phyloP scores from a whole-genome alignment of 2,329 filamentous ascomycete genomes.

The Lachnellula hyalina region DNA sequence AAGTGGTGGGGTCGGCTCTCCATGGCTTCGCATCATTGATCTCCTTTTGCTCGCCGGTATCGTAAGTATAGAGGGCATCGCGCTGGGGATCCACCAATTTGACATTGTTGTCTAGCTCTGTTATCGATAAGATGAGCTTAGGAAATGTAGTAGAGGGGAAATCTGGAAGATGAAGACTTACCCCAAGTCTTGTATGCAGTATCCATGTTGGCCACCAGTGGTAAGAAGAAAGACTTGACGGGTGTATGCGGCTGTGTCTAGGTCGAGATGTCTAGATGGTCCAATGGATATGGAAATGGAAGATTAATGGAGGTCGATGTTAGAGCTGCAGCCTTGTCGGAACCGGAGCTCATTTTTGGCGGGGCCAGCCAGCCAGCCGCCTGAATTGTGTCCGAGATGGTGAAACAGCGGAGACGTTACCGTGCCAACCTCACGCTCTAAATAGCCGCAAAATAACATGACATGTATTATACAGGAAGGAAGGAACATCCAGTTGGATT shows the following conservation, averaged over 20 bases:
- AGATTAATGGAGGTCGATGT: background rate
- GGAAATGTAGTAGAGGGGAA: slow-evolving; percentile 12
- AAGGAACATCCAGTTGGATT: background rate
- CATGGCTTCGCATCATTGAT: slow-evolving; percentile 66
- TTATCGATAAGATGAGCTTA: slow-evolving; percentile 27
- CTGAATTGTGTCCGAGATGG: background rate
- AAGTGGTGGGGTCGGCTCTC: slow-evolving; percentile 77
- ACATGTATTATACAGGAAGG: too few species aligned
- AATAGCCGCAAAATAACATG: too few species aligned
- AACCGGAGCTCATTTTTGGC: too few species aligned
- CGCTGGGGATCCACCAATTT: slow-evolving; percentile 78
- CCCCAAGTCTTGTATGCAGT: slow-evolving; percentile 57
- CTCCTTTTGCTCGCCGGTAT: slow-evolving; percentile 60
- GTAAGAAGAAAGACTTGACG: background rate
- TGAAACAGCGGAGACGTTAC: background rate
- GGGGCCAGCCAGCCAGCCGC: background rate
- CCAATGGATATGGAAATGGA: background rate
- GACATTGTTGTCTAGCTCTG: slow-evolving; percentile 84
- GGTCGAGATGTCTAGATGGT: background rate
- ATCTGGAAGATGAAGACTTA: slow-evolving; percentile 31
- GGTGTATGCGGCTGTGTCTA: background rate
- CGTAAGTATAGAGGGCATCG: slow-evolving; percentile 88
- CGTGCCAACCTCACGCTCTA: background rate
- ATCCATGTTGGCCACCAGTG: slow-evolving; percentile 40
- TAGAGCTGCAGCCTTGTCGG: background rate